Conservation (phyloP, 805 yeast genomes). For the Wickerhamia fluorescens region DNA sequence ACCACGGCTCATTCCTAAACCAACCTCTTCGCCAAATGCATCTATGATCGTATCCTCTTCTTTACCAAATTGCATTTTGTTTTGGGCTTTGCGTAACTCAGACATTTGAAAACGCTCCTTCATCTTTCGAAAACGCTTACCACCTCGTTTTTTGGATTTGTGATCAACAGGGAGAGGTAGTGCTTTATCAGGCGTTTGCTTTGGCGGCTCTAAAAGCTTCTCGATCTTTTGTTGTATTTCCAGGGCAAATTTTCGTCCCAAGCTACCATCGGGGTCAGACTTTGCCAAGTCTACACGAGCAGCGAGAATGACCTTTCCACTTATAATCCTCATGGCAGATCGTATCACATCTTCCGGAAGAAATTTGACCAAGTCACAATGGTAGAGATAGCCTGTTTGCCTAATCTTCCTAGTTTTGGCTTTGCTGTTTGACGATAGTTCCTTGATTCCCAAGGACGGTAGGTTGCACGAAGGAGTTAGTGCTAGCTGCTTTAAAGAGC, state of each 20-base stretch:
- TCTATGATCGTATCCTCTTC: conserved; percentile 57
- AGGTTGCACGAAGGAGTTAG: conserved; percentile 77
- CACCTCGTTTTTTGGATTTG: conserved; percentile 80
- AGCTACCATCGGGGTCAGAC: conserved; percentile 35
- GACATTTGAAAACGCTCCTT: conserved; percentile 78
- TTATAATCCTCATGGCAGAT: conserved; percentile 69
- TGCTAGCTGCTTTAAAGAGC: conserved; percentile 62
- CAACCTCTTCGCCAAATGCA: conserved; percentile 73
- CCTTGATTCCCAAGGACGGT: conserved; percentile 62
- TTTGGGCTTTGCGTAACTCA: conserved; percentile 75
- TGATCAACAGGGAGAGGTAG: conserved; percentile 70
- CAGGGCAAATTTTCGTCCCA: conserved; percentile 52
- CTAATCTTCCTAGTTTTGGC: conserved; percentile 36
- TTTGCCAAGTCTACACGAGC: conserved; percentile 68
- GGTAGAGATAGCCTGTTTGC: conserved; percentile 64
- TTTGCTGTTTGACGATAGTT: conserved; percentile 23
- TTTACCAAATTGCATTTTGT: conserved; percentile 77
- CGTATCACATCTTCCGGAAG: conserved; percentile 53
- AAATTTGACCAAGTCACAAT: conserved; percentile 50
- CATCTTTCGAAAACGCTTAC: conserved; percentile 68
- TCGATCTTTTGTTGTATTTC: conserved; percentile 63
- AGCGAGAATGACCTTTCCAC: conserved; percentile 76
- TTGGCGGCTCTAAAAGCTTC: conserved; percentile 74
- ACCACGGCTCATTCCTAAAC: conserved; percentile 63
- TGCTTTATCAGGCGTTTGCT: conserved; percentile 49